These are phyloP conservation scores for Nephelium lappaceum DNA, from an alignment of 345 rosid genomes.

Conservation along the genomic window DNA sequence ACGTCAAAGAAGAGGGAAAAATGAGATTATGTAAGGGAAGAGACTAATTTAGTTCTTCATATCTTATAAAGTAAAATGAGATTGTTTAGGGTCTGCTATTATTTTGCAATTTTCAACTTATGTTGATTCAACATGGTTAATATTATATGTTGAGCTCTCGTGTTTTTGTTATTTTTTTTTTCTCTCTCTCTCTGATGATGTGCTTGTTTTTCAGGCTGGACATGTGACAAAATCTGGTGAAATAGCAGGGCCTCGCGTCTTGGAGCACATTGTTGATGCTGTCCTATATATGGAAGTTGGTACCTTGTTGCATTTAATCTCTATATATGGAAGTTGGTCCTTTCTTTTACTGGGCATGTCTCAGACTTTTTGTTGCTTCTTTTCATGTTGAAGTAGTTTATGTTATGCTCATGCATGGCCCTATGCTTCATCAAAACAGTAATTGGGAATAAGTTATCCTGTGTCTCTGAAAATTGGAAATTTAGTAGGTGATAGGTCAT, in stretches of 20 bases:
- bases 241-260: conserved; percentile 95
- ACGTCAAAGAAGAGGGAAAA: background rate
- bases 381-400: background rate
- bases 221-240: conserved; percentile 94
- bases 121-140: background rate
- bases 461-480: background rate
- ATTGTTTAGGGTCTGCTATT: background rate
- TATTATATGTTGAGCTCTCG: conserved; percentile 6
- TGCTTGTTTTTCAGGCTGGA: conserved; percentile 60
- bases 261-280: conserved; percentile 98
- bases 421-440: background rate
- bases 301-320: conserved; percentile 30
- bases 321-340: conserved; percentile 23
- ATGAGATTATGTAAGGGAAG: background rate
- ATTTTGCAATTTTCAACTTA: background rate
- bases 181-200: conserved; percentile 3
- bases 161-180: conserved; percentile 8
- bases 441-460: background rate
- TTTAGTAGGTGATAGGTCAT: background rate
- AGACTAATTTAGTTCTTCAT: background rate
- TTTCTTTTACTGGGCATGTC: background rate
- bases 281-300: conserved; percentile 93
- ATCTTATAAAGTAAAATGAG: background rate
- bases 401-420: conserved; percentile 2
- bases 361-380: background rate